Base-by-base conservation (phyloP, 352 stramenopile species). In the Globisporangium canariense region DNA sequence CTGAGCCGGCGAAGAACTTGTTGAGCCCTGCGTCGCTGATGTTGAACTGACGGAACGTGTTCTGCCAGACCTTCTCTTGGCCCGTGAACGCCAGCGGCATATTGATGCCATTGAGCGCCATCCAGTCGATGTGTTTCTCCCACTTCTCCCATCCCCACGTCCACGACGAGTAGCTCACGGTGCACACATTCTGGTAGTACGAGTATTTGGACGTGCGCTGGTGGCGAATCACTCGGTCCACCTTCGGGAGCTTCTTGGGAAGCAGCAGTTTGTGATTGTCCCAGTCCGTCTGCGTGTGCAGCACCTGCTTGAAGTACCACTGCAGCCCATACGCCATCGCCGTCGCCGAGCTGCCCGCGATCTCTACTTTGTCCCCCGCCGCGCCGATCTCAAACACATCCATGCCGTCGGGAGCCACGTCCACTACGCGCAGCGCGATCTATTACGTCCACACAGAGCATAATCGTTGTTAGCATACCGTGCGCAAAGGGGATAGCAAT, bases 111-210 rank as follows among this genome's bases (percentile, higher is more conserved):
- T 93, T 96, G n/a, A 97, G 69, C 16, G 89, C 89, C 82, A 97
- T 95, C 90, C 90, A 97, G 76, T 98, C 91, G 62, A 98, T 90
- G 71, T 97, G 89, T 3, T 75, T 71, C 70, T 97, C 85, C 92
- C 92, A 98, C 63, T 92, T 73, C n/a, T 68, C 32, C 85, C 88
- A 96, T 20, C 86, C 80, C 86, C 93, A 97, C 51, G 79, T 81
- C 74, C 89, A 95, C 53, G 88, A 89, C 46, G 85, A 95, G 71
- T 98, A 98, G 70, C 88, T 94, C 60, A 92, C 88, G 0, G 90
- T 97, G 71, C 90, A 97, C 34, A 97, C 89, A 68, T 98, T 98
- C 66, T 95, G 88, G 65, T 96, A 94, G 77, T 98, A 97, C 36
- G 84, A 86, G 69, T 92, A 96, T 64, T 88, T 86, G 64, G 83